Evolutionary conservation across 805 yeast species (phyloP), one percentile per base, ranked within the genome.

Genomic region (Starmerella powellii): DNA sequence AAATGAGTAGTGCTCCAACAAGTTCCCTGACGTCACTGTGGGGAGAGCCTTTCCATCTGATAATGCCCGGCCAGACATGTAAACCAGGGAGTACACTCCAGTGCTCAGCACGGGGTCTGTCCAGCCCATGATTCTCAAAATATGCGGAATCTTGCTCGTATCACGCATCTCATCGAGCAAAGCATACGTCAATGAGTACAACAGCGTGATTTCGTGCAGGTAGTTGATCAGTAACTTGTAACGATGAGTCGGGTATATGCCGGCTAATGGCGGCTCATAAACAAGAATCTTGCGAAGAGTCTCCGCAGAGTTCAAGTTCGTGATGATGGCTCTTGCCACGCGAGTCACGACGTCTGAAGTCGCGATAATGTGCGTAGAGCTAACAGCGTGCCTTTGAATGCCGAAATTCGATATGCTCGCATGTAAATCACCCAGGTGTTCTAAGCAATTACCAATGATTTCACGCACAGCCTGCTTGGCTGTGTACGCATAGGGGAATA

Each of bases 191-290:
- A 56, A 42, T 28, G 55, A 49, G 29, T 42, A 50, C 21, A 61
- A 35, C 41, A 53, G 49, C 5, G 55, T 34, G 12, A 58, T 11
- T 31, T 61, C 63, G 5, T 41, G 41, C 6, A 47, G 45, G 8
- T 55, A 47, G 10, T 47, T 41, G 19, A 58, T 44, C 31, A 62
- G 48, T 29, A 59, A 45, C 34, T 44, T 42, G 44, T 62, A 62
- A 21, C 56, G 50, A 5, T 55, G 50, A 5, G 50, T 45, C 3
- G 65, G 65, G 54, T 62, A 62, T 3, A 46, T 40, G 5, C 65
- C 65, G 2, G 53, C 46, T 21, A 61, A 32, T 2, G 60, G 55
- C 0, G 65, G 65, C 48, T 62, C 65, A 38, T 46, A 62, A 18
- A 52, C 45, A n/a, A 59, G 41, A 15, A 55, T 46, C 10, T 32